Conservation (phyloP, 441 rosid genomes). For the Francoa sonchifolia region DNA sequence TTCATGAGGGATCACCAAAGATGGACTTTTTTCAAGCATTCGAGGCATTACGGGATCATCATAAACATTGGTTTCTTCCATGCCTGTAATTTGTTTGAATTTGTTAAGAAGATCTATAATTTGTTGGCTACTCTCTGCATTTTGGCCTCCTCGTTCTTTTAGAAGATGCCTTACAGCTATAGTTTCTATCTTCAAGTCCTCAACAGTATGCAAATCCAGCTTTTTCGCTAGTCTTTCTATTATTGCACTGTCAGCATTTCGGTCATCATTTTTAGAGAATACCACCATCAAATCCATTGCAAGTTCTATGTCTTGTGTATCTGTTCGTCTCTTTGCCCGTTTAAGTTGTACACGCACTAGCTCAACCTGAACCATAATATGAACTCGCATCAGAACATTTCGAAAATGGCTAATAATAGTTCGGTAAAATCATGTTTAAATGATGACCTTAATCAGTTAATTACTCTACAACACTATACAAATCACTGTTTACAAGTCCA, state of each 20-base stretch:
- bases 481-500: too few relatives aligned
- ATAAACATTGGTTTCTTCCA: conserved; percentile 7
- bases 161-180: conserved; percentile 11
- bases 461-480: too few relatives aligned
- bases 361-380: conserved; percentile 10
- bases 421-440: too few relatives aligned
- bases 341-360: conserved; percentile 12
- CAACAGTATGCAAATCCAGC: conserved; percentile 13
- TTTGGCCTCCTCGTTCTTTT: conserved; percentile 4
- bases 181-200: conserved; percentile 12
- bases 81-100: conserved; percentile 10
- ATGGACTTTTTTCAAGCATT: conserved; percentile 8
- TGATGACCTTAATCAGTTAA: too few relatives aligned
- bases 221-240: conserved; percentile 14
- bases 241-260: conserved; percentile 14
- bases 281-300: conserved; percentile 19
- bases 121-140: conserved; percentile 11
- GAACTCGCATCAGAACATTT: too few relatives aligned
- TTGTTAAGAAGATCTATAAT: conserved; percentile 12
- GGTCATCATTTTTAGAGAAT: conserved; percentile 10
- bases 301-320: conserved; percentile 16
- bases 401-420: too few relatives aligned
- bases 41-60: conserved; percentile 7
- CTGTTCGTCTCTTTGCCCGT: conserved; percentile 15
- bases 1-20: conserved; percentile 15